Conservation (phyloP, 2,329 filamentous ascomycete genomes). For the Xylaria sp. region DNA sequence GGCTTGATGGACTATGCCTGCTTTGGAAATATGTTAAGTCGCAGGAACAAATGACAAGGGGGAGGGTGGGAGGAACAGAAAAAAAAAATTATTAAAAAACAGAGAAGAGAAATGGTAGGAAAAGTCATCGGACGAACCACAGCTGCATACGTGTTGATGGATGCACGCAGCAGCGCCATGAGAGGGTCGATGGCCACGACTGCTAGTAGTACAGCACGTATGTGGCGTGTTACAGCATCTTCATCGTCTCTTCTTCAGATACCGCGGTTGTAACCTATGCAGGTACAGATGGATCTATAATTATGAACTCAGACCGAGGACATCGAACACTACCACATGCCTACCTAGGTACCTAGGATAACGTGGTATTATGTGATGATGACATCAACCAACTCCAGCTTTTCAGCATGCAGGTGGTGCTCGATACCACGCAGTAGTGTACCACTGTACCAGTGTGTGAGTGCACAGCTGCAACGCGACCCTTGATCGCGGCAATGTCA, state of each 20-base stretch:
- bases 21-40: conserved; percentile 33
- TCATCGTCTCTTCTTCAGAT: conserved; percentile 16
- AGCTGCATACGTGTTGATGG: conserved; percentile 38
- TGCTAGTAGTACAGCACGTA: conserved; percentile 32
- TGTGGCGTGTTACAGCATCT: conserved; percentile 29
- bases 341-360: neutral
- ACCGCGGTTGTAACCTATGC: conserved; percentile 20
- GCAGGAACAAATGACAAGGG: conserved; percentile 32
- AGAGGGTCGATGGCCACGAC: conserved; percentile 36
- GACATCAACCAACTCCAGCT: conserved; percentile 32
- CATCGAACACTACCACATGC: neutral
- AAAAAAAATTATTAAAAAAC: neutral
- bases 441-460: neutral
- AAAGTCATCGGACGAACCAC: conserved; percentile 37
- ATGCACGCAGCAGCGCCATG: conserved; percentile 38
- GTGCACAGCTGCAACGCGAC: conserved; percentile 24
- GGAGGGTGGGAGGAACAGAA: neutral
- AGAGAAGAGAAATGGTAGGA: conserved; percentile 25
- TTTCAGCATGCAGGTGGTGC: conserved; percentile 15
- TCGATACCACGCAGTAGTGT: conserved; percentile 20
- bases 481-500: conserved; percentile 23
- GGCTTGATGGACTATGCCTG: conserved; percentile 25
- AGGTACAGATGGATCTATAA: conserved; percentile 29
- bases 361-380: conserved; percentile 33
- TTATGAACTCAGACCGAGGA: conserved; percentile 20